phyloP scores from a whole-genome alignment of 495 filamentous ascomycete genomes.

The Cercophora samala region DNA sequence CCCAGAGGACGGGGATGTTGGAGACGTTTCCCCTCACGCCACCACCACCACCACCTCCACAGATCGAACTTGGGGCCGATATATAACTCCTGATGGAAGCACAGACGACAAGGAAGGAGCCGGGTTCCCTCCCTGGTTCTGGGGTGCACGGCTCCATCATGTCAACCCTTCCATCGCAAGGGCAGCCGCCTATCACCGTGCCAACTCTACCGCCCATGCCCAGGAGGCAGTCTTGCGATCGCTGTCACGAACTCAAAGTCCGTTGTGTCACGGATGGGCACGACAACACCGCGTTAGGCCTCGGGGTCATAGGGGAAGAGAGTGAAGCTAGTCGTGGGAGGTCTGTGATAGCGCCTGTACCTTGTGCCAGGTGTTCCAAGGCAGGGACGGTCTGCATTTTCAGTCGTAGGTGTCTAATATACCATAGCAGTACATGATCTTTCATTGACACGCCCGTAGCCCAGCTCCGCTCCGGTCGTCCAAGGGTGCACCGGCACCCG shows the following conservation, averaged over 20 bases:
- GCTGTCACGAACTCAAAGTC: slow-evolving; percentile 29
- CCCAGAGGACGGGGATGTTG: background rate
- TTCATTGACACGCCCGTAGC: slow-evolving; percentile 11
- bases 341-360: slow-evolving; percentile 17
- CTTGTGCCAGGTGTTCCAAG: slow-evolving; percentile 23
- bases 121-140: background rate
- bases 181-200: background rate
- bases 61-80: background rate
- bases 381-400: slow-evolving; percentile 25
- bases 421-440: background rate
- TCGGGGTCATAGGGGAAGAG: slow-evolving; percentile 15
- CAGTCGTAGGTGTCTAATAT: slow-evolving; percentile 17
- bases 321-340: slow-evolving; percentile 8
- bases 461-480: slow-evolving; percentile 26
- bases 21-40: background rate
- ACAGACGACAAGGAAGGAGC: background rate
- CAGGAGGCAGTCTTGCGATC: slow-evolving; percentile 29
- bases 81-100: background rate
- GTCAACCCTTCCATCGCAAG: background rate
- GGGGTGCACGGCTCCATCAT: background rate
- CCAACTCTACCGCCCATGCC: slow-evolving; percentile 20
- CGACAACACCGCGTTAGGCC: slow-evolving; percentile 4
- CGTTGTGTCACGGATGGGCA: slow-evolving; percentile 23
- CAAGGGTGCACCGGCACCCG: slow-evolving; percentile 17
- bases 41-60: background rate